Evolutionary conservation across 202 grass and related monocot species (phyloP).

Genomic region (Thinopyrum obtusiflorum): DNA sequence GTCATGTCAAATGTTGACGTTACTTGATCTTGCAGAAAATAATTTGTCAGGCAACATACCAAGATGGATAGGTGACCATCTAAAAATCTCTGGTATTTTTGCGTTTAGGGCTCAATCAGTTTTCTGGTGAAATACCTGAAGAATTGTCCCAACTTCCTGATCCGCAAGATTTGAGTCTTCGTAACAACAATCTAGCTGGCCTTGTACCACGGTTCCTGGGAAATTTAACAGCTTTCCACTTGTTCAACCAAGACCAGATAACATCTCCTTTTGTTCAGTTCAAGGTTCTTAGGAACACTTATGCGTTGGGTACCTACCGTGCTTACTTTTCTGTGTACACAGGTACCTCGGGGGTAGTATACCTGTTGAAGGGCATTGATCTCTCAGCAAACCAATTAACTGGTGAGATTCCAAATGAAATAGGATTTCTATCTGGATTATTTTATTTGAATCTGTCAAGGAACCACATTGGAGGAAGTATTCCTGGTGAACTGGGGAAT

Average conservation of each 20-base stretch:
- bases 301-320: no score
- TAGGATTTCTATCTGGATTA: slow-evolving; percentile 13
- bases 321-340: background rate
- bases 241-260: fast-evolving
- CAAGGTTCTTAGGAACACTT: background rate
- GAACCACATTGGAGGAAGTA: slow-evolving; percentile 35
- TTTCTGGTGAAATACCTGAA: slow-evolving; percentile 40
- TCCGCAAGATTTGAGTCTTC: slow-evolving; percentile 24
- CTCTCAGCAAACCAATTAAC: slow-evolving; percentile 22
- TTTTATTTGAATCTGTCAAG: slow-evolving; percentile 28
- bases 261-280: background rate
- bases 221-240: slow-evolving; percentile 19
- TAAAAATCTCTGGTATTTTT: background rate
- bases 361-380: background rate
- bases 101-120: slow-evolving; percentile 26
- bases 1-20: background rate
- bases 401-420: background rate
- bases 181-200: slow-evolving; percentile 24
- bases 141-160: slow-evolving; percentile 14
- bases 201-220: slow-evolving; percentile 28
- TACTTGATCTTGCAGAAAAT: slow-evolving; percentile 40
- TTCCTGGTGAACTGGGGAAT: background rate
- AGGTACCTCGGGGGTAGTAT: fast-evolving
- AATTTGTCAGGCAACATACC: slow-evolving; percentile 44
- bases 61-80: slow-evolving; percentile 36